Percentiles rank a stretch among this genome's conserved stretches.
These are phyloP conservation scores for Cryptococcus sp. DNA, from an alignment of 1,284 basidiomycete species.

Conservation along the genomic window DNA sequence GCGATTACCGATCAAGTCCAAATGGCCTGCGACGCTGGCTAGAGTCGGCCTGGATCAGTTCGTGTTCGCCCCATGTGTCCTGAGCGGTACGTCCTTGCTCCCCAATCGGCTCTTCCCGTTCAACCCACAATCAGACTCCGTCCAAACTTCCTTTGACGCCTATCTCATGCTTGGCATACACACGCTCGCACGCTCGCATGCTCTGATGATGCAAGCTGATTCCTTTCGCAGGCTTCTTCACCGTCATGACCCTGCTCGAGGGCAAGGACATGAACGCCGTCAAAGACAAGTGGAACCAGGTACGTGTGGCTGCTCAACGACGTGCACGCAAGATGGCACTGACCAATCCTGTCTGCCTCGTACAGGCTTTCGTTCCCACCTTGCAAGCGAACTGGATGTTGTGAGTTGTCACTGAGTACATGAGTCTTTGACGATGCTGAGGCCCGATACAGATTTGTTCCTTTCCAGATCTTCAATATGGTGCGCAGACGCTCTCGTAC, in stretches of 20 bases:
- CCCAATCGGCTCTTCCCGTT: background rate
- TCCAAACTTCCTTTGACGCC: too few relatives aligned
- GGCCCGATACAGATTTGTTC: conserved; percentile 42
- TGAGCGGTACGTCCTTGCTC: conserved; percentile 34
- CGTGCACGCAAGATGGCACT: conserved; percentile 2
- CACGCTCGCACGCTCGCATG: background rate
- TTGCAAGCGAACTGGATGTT: conserved; percentile 51
- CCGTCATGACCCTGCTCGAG: conserved; percentile 54
- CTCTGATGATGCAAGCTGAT: too few relatives aligned
- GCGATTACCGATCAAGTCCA: conserved; percentile 41
- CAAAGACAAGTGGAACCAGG: conserved; percentile 48
- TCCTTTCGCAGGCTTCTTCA: conserved; percentile 52
- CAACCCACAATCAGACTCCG: background rate
- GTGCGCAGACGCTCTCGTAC: conserved; percentile 11
- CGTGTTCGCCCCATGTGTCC: conserved; percentile 51
- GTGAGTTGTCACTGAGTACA: conserved; percentile 20
- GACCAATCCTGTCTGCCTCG: background rate
- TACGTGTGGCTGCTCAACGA: conserved; percentile 15
- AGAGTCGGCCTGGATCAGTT: conserved; percentile 55
- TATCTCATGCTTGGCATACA: too few relatives aligned
- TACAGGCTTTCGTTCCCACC: conserved; percentile 43
- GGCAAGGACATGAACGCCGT: conserved; percentile 52
- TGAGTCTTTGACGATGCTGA: background rate
- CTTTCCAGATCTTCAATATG: conserved; percentile 55
- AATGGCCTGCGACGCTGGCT: conserved; percentile 40